These are phyloP conservation scores for Mortierella sp. DNA, from an alignment of 371 early-diverging fungal genomes.

Conservation along the genomic window DNA sequence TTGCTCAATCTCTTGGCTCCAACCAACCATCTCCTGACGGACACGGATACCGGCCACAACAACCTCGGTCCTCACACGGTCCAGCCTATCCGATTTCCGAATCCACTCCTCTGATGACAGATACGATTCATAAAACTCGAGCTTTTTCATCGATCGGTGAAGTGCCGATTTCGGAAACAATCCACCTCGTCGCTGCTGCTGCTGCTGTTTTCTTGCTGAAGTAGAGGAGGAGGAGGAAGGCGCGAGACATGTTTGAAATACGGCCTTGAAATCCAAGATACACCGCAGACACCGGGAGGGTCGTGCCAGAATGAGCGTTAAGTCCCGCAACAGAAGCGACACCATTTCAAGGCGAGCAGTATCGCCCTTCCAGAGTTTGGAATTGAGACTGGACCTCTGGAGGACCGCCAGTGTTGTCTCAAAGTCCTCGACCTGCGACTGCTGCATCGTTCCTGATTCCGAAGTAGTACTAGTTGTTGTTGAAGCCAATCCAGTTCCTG, in stretches of 20 bases:
- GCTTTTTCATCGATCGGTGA: slow-evolving; percentile 41
- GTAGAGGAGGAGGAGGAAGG: background rate
- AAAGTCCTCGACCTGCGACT: slow-evolving; percentile 45
- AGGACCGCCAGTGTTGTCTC: slow-evolving; percentile 51
- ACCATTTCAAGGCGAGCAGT: slow-evolving; percentile 48
- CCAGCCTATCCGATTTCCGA: slow-evolving; percentile 30
- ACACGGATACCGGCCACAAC: slow-evolving; percentile 36
- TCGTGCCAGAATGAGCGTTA: slow-evolving; percentile 34
- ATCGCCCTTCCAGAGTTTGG: slow-evolving; percentile 56
- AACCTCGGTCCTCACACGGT: slow-evolving; percentile 43
- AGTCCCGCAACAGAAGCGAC: slow-evolving; percentile 33
- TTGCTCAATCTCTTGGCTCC: slow-evolving; percentile 36
- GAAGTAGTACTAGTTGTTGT: background rate
- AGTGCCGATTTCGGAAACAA: slow-evolving; percentile 31
- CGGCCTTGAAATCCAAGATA: slow-evolving; percentile 28
- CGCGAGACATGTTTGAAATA: slow-evolving; percentile 2
- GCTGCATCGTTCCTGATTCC: background rate
- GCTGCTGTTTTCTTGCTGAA: background rate
- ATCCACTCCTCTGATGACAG: slow-evolving; percentile 34
- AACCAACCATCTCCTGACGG: slow-evolving; percentile 44
- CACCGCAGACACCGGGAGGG: slow-evolving; percentile 35
- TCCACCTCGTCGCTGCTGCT: background rate
- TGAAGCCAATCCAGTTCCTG: background rate
- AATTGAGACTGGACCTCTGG: slow-evolving; percentile 35
- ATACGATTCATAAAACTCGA: slow-evolving; percentile 56